A percentile compares a stretch with the other conserved stretches of the same genome.
These are phyloP conservation scores for Striga hermonthica DNA, from an alignment of 305 asterid species.

Conservation along the genomic window DNA sequence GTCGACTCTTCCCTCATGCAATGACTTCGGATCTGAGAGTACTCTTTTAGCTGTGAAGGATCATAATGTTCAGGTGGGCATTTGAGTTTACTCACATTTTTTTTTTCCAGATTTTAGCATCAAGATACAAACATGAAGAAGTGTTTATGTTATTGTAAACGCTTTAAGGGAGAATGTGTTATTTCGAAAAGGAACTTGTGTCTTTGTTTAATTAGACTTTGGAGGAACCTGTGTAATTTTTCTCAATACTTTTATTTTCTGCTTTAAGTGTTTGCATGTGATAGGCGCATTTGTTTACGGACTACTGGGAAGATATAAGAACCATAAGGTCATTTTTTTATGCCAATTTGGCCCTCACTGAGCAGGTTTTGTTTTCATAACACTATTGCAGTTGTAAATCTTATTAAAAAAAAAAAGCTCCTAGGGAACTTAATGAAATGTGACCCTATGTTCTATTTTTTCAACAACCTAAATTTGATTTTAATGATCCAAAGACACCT, in stretches of 20 bases:
- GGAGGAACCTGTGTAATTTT: background rate
- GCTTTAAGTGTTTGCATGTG: constrained; percentile 23
- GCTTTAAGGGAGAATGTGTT: background rate
- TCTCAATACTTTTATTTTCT: background rate
- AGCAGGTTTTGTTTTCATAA: constrained; percentile 51
- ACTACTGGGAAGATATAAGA: constrained; percentile 94
- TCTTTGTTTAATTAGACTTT: background rate
- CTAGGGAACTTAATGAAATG: constrained; percentile 12
- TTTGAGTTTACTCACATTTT: background rate
- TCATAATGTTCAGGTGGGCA: constrained; percentile 77
- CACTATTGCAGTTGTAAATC: background rate
- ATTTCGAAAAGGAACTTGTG: background rate
- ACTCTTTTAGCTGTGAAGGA: constrained; percentile 85
- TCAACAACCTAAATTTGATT: constrained; percentile 79
- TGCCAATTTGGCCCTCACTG: constrained; percentile 86
- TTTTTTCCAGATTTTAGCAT: background rate
- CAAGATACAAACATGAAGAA: background rate
- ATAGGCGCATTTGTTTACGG: constrained; percentile 82
- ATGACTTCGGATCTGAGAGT: constrained; percentile 95
- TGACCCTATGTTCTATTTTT: constrained; percentile 32
- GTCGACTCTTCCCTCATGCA: constrained; percentile 65
- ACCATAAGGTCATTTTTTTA: constrained; percentile 78
- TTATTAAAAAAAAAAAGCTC: background rate
- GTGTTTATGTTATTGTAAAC: background rate
- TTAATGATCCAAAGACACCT: constrained; percentile 86